Base-by-base conservation (phyloP, 345 rosid genomes). In the Anastatica hierochuntica region DNA sequence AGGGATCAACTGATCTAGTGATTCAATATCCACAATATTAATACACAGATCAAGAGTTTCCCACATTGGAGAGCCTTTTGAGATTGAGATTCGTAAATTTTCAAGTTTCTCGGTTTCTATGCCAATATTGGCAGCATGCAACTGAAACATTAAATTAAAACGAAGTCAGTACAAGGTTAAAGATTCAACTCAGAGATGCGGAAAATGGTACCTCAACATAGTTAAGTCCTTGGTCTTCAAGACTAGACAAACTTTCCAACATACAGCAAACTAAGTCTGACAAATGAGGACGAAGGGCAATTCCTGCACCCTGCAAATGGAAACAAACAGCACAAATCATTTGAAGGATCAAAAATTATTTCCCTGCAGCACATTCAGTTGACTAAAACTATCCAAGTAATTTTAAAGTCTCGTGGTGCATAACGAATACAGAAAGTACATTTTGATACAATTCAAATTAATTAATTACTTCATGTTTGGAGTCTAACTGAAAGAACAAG, bases 11-110 rank as follows among this genome's bases (percentile, higher is more conserved):
- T 71, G 63, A 56, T 90, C 82, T 39, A 90, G 73, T 56, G 96
- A 80, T 60, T 79, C 82, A 1, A 63, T 65, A 71, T 87, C 79
- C 56, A 78, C 79, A 53, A 80, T 77, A 74, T 82, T 84, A 58
- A 90, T 74, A 79, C 98, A 90, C 27, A 82, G 71, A 53, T 90
- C 98, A 59, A 90, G 95, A 58, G 98, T 90, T 77, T 90, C 98
- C 98, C 98, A 90, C 98, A 90, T 90, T 30, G 96, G 89, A 71
- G 98, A 90, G 69, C 92, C 75, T 79, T 84, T 90, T 31, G 98
- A 81, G 62, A 87, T 84, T 64, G 98, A 87, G 60, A 90, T 76
- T 49, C 98, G 85, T 63, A 90, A 73, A 76, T 72, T 84, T 63
- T 90, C 98, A 63, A 90, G 84, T 81, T 84, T 90, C 70, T 87